Evolutionary conservation across 805 yeast species (phyloP).

Genomic region (Saccharomycodes ludwigii): DNA sequence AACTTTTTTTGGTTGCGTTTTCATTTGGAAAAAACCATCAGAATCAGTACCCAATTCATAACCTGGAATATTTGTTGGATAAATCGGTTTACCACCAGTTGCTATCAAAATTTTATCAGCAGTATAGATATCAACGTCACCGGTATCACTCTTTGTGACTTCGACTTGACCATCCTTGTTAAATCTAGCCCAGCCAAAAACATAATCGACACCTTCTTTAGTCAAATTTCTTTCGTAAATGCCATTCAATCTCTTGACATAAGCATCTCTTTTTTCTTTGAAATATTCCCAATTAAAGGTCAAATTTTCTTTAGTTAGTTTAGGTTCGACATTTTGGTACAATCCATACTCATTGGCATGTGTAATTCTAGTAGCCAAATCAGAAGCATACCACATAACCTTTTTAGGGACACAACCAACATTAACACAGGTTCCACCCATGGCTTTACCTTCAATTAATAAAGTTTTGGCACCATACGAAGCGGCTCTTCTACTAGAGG

Average conservation of each 20-base stretch:
- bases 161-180: constrained; percentile 61
- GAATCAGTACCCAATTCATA: constrained; percentile 75
- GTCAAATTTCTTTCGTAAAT: constrained; percentile 80
- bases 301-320: constrained; percentile 35
- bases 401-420: constrained; percentile 99
- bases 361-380: constrained; percentile 61
- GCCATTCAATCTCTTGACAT: constrained; percentile 76
- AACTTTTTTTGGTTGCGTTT: constrained; percentile 76
- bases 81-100: constrained; percentile 79
- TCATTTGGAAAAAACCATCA: constrained; percentile 81
- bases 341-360: constrained; percentile 82
- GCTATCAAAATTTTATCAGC: constrained; percentile 83
- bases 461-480: constrained; percentile 81
- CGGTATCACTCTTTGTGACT: constrained; percentile 50
- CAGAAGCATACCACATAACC: constrained; percentile 97
- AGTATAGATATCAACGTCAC: constrained; percentile 36
- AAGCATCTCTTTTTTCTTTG: constrained; percentile 87
- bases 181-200: constrained; percentile 81
- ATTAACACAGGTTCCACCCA: constrained; percentile 98
- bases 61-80: constrained; percentile 63
- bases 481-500: constrained; percentile 96
- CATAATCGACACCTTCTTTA: constrained; percentile 79
- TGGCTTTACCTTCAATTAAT: constrained; percentile 62
- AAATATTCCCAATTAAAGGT: constrained; percentile 74
- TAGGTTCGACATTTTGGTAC: constrained; percentile 40